phyloP scores from a whole-genome alignment of 2,329 filamentous ascomycete genomes.

The Pseudogymnoascus sp. region DNA sequence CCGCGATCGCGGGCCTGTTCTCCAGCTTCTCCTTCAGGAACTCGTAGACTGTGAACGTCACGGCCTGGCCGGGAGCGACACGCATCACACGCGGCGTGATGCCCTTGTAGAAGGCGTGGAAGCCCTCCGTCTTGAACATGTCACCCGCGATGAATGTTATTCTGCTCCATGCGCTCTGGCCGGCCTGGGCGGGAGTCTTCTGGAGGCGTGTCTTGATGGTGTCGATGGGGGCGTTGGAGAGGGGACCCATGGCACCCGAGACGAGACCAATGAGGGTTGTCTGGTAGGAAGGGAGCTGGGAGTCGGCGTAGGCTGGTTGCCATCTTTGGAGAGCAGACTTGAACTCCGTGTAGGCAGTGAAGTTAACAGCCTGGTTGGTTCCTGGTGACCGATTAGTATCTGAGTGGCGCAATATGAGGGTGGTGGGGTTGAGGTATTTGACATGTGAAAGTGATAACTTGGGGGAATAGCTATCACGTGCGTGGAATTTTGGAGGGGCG shows the following conservation, averaged over 20 bases:
- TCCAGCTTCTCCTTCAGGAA: conserved; percentile 66
- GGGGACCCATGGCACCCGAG: conserved; percentile 86
- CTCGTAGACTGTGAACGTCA: conserved; percentile 70
- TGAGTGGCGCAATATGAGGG: neutral
- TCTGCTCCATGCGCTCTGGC: conserved; percentile 69
- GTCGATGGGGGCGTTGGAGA: conserved; percentile 96
- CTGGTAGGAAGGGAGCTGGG: conserved; percentile 73
- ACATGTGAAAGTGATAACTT: conserved; percentile 10
- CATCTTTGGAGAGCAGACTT: conserved; percentile 66
- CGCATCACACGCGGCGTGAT: conserved; percentile 97
- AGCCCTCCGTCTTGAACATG: conserved; percentile 90
- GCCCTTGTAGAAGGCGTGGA: conserved; percentile 96
- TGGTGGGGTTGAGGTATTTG: conserved; percentile 1
- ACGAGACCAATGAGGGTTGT: conserved; percentile 82
- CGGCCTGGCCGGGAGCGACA: conserved; percentile 87
- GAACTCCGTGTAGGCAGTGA: conserved; percentile 94
- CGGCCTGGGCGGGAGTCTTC: conserved; percentile 73
- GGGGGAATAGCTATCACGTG: conserved; percentile 6
- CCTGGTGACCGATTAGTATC: conserved; percentile 1
- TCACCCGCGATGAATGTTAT: conserved; percentile 71
- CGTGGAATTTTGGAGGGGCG: neutral
- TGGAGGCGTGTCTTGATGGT: conserved; percentile 98
- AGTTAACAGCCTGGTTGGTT: conserved; percentile 94
- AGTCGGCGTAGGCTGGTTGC: conserved; percentile 59
- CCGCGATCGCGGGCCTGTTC: conserved; percentile 46